Percentiles rank a stretch among this genome's conserved stretches.
phyloP scores from a whole-genome alignment of 768 basidiomycete genomes.

The Lactarius indigo region DNA sequence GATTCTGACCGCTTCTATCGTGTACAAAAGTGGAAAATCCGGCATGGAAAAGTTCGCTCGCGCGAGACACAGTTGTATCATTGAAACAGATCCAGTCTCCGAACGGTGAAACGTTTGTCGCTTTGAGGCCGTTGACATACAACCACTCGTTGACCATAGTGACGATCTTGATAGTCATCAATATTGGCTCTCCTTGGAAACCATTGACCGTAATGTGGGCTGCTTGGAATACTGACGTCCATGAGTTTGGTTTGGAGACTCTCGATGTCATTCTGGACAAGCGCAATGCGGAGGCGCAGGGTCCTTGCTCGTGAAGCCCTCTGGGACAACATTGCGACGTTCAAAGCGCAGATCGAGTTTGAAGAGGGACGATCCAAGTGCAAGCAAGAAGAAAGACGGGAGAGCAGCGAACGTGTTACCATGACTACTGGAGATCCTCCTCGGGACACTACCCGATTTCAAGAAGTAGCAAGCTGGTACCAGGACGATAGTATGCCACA shows the following conservation, averaged over 20 bases:
- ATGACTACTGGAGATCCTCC: not conserved
- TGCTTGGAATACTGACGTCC: not conserved
- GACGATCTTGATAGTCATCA: constrained; percentile 4
- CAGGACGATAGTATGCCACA: not conserved
- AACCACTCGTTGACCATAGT: constrained; percentile 23
- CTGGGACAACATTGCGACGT: not conserved
- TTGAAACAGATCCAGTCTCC: constrained; percentile 26
- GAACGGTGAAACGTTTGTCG: constrained; percentile 17
- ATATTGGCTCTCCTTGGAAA: not conserved
- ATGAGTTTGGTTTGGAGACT: constrained; percentile 3
- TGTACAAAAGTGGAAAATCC: constrained; percentile 24
- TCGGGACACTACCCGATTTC: not conserved
- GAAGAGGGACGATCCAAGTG: not conserved
- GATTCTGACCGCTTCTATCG: constrained; percentile 16
- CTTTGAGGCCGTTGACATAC: constrained; percentile 16
- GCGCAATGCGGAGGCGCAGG: constrained; percentile 12
- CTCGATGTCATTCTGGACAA: not conserved
- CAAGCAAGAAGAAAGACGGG: not conserved
- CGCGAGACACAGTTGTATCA: constrained; percentile 21
- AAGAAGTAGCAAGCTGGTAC: not conserved
- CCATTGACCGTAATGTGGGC: constrained; percentile 7
- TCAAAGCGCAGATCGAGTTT: constrained; percentile 2
- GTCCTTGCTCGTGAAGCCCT: constrained; percentile 7
- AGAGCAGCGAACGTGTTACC: not conserved
- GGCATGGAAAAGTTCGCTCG: constrained; percentile 24